Evolutionary conservation across 2,329 filamentous ascomycete genomes (phyloP).

Genomic region (Sphaerulina vaccinii): DNA sequence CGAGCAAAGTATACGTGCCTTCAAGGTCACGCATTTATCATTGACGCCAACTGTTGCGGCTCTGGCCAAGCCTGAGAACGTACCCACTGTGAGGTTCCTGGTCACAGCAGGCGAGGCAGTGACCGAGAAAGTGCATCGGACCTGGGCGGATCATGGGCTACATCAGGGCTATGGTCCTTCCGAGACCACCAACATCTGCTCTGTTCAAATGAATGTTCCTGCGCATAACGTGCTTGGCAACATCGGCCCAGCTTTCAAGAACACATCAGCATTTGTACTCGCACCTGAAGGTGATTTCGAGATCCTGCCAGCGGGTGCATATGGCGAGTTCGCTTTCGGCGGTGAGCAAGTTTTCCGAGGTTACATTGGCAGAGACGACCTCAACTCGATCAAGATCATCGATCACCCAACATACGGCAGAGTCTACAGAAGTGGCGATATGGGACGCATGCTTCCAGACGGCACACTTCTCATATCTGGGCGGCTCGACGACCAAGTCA

Average conservation of each 20-base stretch:
- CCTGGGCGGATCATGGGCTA: constrained; percentile 66
- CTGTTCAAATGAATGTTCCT: constrained; percentile 62
- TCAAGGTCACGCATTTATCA: constrained; percentile 75
- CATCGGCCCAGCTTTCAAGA: constrained; percentile 71
- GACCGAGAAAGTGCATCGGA: constrained; percentile 66
- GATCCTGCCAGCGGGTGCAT: constrained; percentile 65
- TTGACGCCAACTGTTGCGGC: constrained; percentile 83
- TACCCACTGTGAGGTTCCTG: constrained; percentile 71
- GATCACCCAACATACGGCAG: constrained; percentile 66
- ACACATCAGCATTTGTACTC: constrained; percentile 72
- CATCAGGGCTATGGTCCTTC: constrained; percentile 83
- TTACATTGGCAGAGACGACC: constrained; percentile 65
- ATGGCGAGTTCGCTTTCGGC: constrained; percentile 84
- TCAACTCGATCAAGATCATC: constrained; percentile 67
- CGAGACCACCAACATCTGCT: constrained; percentile 86
- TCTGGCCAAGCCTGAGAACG: constrained; percentile 65
- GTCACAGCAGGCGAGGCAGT: constrained; percentile 80
- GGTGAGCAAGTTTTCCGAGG: constrained; percentile 75
- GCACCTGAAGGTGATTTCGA: constrained; percentile 45
- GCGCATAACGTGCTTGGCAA: constrained; percentile 64
- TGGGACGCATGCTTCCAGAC: constrained; percentile 75
- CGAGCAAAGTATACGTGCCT: constrained; percentile 61
- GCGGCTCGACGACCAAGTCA: constrained; percentile 75
- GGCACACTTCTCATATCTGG: constrained; percentile 72
- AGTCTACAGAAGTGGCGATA: constrained; percentile 79